phyloP scores from a whole-genome alignment of 305 asterid genomes.

The Fraxinus nigra region DNA sequence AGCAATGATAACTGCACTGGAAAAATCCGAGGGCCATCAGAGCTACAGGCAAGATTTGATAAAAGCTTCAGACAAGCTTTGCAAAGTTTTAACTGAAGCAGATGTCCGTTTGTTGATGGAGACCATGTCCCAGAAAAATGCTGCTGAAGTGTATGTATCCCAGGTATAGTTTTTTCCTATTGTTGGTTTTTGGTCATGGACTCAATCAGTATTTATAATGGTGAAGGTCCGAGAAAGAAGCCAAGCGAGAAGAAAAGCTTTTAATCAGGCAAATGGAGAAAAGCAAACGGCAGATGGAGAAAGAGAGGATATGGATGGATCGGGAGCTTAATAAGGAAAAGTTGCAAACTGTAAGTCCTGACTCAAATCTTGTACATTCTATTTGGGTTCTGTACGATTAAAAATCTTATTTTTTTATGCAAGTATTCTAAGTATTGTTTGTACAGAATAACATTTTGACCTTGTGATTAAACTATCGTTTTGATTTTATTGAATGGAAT shows the following conservation, averaged over 20 bases:
- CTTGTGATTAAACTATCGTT: not conserved
- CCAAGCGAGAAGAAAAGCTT: conserved; percentile 48
- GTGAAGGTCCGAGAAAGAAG: conserved; percentile 75
- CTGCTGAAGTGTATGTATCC: conserved; percentile 62
- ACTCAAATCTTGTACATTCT: conserved; percentile 10
- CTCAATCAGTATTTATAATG: conserved; percentile 27
- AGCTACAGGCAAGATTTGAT: conserved; percentile 46
- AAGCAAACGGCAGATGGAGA: conserved; percentile 69
- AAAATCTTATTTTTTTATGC: not conserved
- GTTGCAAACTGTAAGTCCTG: conserved; percentile 57
- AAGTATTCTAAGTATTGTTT: not conserved
- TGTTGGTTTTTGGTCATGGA: conserved; percentile 17
- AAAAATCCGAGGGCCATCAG: conserved; percentile 41
- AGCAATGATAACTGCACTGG: conserved; percentile 66
- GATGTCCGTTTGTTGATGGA: conserved; percentile 57
- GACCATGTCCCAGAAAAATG: conserved; percentile 45
- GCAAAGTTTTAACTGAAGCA: conserved; percentile 62
- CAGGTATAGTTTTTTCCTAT: conserved; percentile 7
- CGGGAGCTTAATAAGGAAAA: conserved; percentile 68
- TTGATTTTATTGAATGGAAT: not conserved
- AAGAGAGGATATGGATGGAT: conserved; percentile 63
- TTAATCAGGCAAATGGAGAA: conserved; percentile 75
- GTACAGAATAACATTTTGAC: not conserved
- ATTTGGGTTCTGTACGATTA: not conserved
- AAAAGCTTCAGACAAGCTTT: conserved; percentile 71